Conservation (phyloP, 169 alveolate species). For the Cryptosporidium muris region DNA sequence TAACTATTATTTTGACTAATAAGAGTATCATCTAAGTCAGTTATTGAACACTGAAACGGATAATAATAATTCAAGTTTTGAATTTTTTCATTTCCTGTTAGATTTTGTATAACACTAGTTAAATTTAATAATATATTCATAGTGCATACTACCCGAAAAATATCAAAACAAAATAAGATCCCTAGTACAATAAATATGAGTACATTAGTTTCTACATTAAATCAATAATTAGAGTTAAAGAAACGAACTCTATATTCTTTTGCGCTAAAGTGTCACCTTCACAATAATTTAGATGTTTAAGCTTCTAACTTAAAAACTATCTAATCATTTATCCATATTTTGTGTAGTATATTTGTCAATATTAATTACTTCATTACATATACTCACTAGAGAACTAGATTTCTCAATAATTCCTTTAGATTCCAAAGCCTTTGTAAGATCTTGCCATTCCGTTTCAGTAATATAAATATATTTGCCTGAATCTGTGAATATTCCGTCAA, state of each 20-base stretch:
- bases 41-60: conserved; percentile 19
- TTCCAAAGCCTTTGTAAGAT: neutral
- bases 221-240: too few relatives aligned
- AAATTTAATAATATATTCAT: too few relatives aligned
- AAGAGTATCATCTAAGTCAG: conserved; percentile 58
- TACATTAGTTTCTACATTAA: too few relatives aligned
- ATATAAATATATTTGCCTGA: conserved; percentile 35
- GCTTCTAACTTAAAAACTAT: too few relatives aligned
- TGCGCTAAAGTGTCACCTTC: too few relatives aligned
- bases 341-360: neutral
- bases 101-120: neutral
- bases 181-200: too few relatives aligned
- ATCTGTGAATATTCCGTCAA: conserved; percentile 39
- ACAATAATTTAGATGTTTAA: too few relatives aligned
- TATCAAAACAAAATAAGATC: too few relatives aligned
- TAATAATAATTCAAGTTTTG: conserved; percentile 7
- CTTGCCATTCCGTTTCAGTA: conserved; percentile 23
- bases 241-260: too few relatives aligned
- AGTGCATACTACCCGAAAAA: too few relatives aligned
- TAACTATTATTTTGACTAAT: neutral
- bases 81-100: conserved; percentile 1
- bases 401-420: conserved; percentile 11
- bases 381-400: neutral
- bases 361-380: conserved; percentile 22
- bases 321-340: neutral